Evolutionary conservation across 495 filamentous ascomycete species (phyloP).

Genomic region (Talaromyces adpressus): DNA sequence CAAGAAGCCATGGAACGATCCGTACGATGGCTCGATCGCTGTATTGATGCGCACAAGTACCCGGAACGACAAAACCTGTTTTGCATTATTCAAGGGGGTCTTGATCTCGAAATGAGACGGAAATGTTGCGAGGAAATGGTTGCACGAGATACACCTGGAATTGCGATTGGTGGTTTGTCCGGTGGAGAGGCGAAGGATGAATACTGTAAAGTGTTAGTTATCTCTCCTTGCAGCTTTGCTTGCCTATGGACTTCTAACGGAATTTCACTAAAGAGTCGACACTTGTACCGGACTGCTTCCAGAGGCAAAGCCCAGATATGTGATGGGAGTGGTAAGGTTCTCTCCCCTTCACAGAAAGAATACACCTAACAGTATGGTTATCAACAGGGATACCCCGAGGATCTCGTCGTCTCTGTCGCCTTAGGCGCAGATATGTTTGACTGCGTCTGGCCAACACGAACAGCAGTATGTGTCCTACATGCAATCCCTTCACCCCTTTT

Average conservation of each 20-base stretch:
- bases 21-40: conserved; percentile 97
- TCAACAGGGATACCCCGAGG: conserved; percentile 78
- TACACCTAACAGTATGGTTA: not conserved
- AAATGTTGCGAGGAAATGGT: conserved; percentile 90
- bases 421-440: conserved; percentile 99
- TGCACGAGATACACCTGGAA: conserved; percentile 82
- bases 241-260: not conserved
- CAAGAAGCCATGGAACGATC: conserved; percentile 91
- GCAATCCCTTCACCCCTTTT: not conserved
- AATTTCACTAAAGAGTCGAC: conserved; percentile 50
- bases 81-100: conserved; percentile 94
- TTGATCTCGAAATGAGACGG: conserved; percentile 81
- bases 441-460: conserved; percentile 97
- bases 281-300: conserved; percentile 82
- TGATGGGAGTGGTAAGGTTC: conserved; percentile 81
- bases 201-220: conserved; percentile 47
- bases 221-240: not conserved
- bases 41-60: conserved; percentile 84
- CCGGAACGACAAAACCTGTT: conserved; percentile 89
- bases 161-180: conserved; percentile 90
- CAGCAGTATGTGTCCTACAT: conserved; percentile 49
- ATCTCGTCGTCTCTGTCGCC: conserved; percentile 84
- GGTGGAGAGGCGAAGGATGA: conserved; percentile 72
- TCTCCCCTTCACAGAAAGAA: not conserved
- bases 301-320: conserved; percentile 87